phyloP scores from a whole-genome alignment of 2,329 filamentous ascomycete species.

The Pseudogymnoascus sp. region DNA sequence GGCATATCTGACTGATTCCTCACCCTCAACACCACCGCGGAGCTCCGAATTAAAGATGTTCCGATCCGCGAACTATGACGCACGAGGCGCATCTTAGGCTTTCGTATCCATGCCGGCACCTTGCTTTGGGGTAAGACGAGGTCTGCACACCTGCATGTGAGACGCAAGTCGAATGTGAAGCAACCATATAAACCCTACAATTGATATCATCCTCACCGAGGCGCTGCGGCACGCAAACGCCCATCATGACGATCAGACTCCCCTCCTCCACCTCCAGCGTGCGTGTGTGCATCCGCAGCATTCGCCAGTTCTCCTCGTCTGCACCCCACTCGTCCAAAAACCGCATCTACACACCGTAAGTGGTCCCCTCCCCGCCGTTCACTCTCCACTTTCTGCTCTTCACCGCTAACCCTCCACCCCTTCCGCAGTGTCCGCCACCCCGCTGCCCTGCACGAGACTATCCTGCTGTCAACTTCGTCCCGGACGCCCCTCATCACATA shows the following conservation, averaged over 20 bases:
- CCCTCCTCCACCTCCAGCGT: neutral
- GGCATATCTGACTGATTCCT: neutral
- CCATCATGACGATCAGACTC: conserved; percentile 6
- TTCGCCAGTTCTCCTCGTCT: conserved; percentile 6
- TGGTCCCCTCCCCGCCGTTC: conserved; percentile 12
- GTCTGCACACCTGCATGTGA: conserved; percentile 1
- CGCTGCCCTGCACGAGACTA: conserved; percentile 46
- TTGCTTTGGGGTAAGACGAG: neutral
- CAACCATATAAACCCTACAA: conserved; percentile 5
- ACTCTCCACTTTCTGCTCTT: conserved; percentile 11
- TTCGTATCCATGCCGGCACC: neutral
- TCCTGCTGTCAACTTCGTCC: conserved; percentile 45
- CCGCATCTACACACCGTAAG: conserved; percentile 35
- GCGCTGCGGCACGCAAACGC: neutral
- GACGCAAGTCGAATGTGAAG: neutral
- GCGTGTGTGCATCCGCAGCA: neutral
- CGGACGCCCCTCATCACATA: conserved; percentile 49
- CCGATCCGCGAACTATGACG: conserved; percentile 6
- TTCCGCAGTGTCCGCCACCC: conserved; percentile 42
- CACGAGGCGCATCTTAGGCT: conserved; percentile 3
- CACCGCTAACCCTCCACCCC: conserved; percentile 9
- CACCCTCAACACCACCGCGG: neutral
- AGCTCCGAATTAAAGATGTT: conserved; percentile 5
- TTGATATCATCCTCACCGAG: neutral
- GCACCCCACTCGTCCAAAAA: conserved; percentile 27